Base-by-base conservation (phyloP, 139 green algal species). In the Closterium sp. region DNA sequence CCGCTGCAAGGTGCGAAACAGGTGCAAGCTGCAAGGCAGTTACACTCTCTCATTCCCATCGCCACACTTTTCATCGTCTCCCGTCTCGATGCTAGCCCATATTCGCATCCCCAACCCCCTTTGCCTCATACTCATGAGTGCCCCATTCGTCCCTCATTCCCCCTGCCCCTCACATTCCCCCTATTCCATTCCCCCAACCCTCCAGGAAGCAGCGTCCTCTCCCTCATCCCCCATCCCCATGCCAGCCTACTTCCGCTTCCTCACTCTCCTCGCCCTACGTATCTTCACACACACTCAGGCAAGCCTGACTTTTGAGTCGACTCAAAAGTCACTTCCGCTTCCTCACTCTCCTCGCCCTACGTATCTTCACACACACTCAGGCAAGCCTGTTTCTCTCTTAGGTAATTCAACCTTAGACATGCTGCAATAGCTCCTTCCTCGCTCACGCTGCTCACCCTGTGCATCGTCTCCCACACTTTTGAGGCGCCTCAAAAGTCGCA, bases 181-280 rank as follows among this genome's bases (percentile, higher is more conserved):
- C 62, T 11, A 27, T 24, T 70, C 17, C 62, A 79, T 79, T 79
- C 62, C 62, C 62, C 17, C 62, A 70, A 13, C 62, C 11, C 62
- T 79, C 62, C 62, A 79, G 62, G 62, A 22, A 24, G 62, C 62
- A 79, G 62, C 62, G 62, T 79, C 62, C 62, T 79, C 62, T 24
- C 19, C 62, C 62, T 79, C 62, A 2, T 79, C 62, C 62, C 62
- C 62, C 85, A 87, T 96, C 3, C 97, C 96, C 89, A 98, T 98
- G 96, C 97, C 98, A 0, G 96, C 96, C 32, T 99, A 98, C 94
- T 99, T 99, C 95, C 93, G 96, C 38, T 99, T 99, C 95, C 93
- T 99, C 31, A 99, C 97, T 0, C 96, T 99, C 1, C 92, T 99
- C n/a, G 96, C 96, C 97, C 94, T 93, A 95, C 42, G 45, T 87